phyloP scores from a whole-genome alignment of 129 eudicot species.

The Flaveria bidentis region DNA sequence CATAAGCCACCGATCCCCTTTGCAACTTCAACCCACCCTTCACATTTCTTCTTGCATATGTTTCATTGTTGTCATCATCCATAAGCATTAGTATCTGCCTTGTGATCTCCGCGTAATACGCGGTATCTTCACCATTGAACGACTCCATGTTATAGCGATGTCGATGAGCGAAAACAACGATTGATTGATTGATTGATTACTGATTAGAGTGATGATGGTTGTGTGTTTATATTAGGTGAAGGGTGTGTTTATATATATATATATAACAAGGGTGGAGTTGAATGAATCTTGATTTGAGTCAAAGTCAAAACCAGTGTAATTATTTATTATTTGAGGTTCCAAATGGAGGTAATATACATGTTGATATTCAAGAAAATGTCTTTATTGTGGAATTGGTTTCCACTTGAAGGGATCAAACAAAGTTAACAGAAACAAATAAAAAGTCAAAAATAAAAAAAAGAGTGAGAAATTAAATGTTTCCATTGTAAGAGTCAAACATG shows the following conservation, averaged over 20 bases:
- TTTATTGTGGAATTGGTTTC: conserved; percentile 16
- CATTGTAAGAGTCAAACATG: conserved; percentile 23
- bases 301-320: conserved; percentile 3
- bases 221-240: too few relatives aligned
- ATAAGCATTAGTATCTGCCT: conserved; percentile 56
- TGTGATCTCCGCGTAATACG: conserved; percentile 50
- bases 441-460: conserved; percentile 6
- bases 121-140: conserved; percentile 32
- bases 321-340: conserved; percentile 7
- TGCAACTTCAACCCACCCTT: background rate
- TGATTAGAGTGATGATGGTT: too few relatives aligned
- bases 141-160: conserved; percentile 26
- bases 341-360: conserved; percentile 16
- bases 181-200: background rate
- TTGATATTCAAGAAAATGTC: conserved; percentile 33
- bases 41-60: conserved; percentile 14
- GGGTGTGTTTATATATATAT: background rate
- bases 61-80: conserved; percentile 42
- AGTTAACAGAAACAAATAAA: conserved; percentile 20
- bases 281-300: conserved; percentile 28
- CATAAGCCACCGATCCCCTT: too few relatives aligned
- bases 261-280: conserved; percentile 16
- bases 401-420: conserved; percentile 33
- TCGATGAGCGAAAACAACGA: background rate
- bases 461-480: background rate